Conservation (phyloP, 2,329 filamentous ascomycete genomes). For the Pyrenochaeta sp. region DNA sequence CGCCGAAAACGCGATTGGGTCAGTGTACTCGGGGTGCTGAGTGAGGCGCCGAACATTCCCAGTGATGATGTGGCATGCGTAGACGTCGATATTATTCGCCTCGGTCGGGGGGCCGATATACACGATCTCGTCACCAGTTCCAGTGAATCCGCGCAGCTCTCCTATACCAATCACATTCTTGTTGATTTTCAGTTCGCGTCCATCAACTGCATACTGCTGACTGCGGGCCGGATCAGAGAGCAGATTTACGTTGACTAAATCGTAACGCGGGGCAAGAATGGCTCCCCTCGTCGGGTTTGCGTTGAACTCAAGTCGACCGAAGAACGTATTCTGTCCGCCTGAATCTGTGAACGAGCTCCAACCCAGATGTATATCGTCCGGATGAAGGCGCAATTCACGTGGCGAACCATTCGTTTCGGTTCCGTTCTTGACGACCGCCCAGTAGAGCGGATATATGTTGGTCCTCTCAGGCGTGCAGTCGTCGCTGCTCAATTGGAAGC, state of each 20-base stretch:
- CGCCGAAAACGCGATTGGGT: slow-evolving; percentile 53
- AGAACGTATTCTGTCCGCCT: slow-evolving; percentile 42
- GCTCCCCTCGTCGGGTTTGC: slow-evolving; percentile 23
- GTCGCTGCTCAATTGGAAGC: slow-evolving; percentile 40
- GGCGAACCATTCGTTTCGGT: slow-evolving; percentile 41
- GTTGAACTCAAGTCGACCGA: slow-evolving; percentile 54
- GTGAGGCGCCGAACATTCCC: slow-evolving; percentile 54
- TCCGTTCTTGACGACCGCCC: slow-evolving; percentile 44
- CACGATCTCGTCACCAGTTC: slow-evolving; percentile 52
- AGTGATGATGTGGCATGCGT: slow-evolving; percentile 51
- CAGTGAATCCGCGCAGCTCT: slow-evolving; percentile 56
- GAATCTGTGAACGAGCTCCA: slow-evolving; percentile 49
- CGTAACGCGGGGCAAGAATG: slow-evolving; percentile 40
- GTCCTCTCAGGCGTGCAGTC: slow-evolving; percentile 49
- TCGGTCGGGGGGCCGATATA: slow-evolving; percentile 53
- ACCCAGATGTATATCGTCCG: slow-evolving; percentile 54
- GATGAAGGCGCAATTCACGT: slow-evolving; percentile 56
- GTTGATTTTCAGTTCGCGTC: slow-evolving; percentile 40
- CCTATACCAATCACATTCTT: slow-evolving; percentile 46
- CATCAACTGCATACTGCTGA: not conserved
- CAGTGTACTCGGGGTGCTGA: slow-evolving; percentile 54
- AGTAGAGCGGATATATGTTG: slow-evolving; percentile 53
- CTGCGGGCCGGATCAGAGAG: slow-evolving; percentile 21
- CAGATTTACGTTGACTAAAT: slow-evolving; percentile 50
- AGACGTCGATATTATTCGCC: slow-evolving; percentile 57